Evolutionary conservation across 441 rosid genomes (phyloP), one percentile per base, ranked within the genome.

Genomic region (Brassica hybrid): DNA sequence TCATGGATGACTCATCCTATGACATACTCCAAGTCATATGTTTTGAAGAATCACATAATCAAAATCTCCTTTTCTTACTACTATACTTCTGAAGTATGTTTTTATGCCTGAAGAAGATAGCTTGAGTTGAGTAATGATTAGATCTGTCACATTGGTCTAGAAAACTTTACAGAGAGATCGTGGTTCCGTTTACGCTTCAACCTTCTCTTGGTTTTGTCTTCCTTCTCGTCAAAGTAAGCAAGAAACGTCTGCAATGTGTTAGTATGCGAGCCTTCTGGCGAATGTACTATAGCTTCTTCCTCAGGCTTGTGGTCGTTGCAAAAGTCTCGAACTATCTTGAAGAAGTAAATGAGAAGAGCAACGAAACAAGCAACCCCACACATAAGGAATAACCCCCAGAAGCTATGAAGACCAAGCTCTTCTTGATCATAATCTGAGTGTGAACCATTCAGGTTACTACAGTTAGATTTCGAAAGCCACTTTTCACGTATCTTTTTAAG

Each of bases 401-500:
- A 91, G 88, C 97, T 93, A 60, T 80, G 79, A 0, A 93, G 75
- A 16, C 84, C 81, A 13, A 93, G 92, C 84, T 90, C 92, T 43
- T 90, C 95, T n/a, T 82, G 78, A 16, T 81, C 86, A 14, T 73
- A 75, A 14, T 80, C 62, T 67, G 63, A 60, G 21, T 82, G 80
- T 2, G 88, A 74, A 66, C 64, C 81, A 54, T 67, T 76, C 2
- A 86, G 75, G 72, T 57, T 71, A 67, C 88, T 65, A 73, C 97
- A 92, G 58, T 82, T 78, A 23, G 80, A 85, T 56, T 76, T 89
- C 54, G 76, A 71, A 16, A 93, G 90, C 99, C 98, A 93, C 71
- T 81, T 85, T 81, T 92, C 91, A 11, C 86, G 92, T 23, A 96
- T 89, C 85, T 85, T 86, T 74, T 91, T 92, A 80, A 96, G 98